Base-by-base conservation (phyloP, 345 rosid species). In the Geranium brycei region DNA sequence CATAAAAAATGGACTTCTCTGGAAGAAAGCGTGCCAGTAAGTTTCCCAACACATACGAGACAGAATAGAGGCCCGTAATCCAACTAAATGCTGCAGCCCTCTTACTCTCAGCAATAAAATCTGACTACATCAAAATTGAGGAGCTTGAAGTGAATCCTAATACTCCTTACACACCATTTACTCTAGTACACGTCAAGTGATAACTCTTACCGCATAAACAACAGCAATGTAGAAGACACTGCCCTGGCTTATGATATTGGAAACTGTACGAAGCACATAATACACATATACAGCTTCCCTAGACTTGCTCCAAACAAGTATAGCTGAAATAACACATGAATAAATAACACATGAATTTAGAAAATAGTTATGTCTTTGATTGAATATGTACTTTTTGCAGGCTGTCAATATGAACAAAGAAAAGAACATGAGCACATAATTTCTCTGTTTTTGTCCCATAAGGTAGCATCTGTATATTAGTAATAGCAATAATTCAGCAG, bases 41-140 rank as follows among this genome's bases (percentile, higher is more conserved):
- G 64, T 83, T 80, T 17, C 83, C 87, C 13, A 83, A 15, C 64
- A 83, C 75, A 64, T 80, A 82, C 4, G 87, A 80, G 63, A 79
- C 78, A 56, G 87, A 83, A 62, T 78, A 76, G 41, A 80, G 73
- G 19, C 84, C 87, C 0, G 87, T 80, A 41, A 80, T 80, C 87
- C 81, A 83, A 68, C 87, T 78, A 73, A 83, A 80, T 38, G 75
- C 81, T 4, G 80, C 68, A 61, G 81, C 80, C 61, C 87, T 76
- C 65, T 66, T 83, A 62, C 72, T 72, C 17, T 76, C 80, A 4
- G 62, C 61, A 12, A 80, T 70, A 64, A 83, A 57, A 64, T 83
- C 84, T 30, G 87, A 84, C 87, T 80, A 69, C 28, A 23, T 53
- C 59, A 69, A 64, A 62, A 56, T 63, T 66, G 68, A 35, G 62